Evolutionary conservation across 2,329 filamentous ascomycete species (phyloP).

Genomic region (Monilinia fructigena): DNA sequence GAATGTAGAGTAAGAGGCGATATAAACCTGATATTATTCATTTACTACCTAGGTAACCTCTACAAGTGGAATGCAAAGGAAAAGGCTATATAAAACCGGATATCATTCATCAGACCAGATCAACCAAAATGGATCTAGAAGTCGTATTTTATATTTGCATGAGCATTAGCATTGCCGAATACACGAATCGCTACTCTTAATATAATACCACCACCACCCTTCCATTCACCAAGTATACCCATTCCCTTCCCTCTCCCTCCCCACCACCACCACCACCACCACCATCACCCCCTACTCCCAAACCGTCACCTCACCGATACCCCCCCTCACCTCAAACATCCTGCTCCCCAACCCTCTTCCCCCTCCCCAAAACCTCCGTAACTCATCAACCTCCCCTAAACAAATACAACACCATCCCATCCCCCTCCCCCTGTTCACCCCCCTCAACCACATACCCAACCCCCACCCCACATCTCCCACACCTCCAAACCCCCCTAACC

Average conservation of each 20-base stretch:
- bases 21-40: too few relatives aligned
- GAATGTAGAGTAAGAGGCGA: too few relatives aligned
- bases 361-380: conserved; percentile 51
- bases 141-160: too few relatives aligned
- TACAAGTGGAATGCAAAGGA: too few relatives aligned
- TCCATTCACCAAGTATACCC: too few relatives aligned
- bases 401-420: not conserved
- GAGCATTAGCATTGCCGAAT: too few relatives aligned
- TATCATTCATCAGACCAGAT: too few relatives aligned
- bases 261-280: conserved; percentile 21
- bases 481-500: not conserved
- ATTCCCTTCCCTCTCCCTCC: not conserved
- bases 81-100: too few relatives aligned
- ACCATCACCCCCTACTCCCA: conserved; percentile 24
- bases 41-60: too few relatives aligned
- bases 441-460: conserved; percentile 8
- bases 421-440: not conserved
- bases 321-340: conserved; percentile 48
- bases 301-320: conserved; percentile 18
- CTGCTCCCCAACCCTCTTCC: conserved; percentile 60
- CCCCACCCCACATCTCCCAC: conserved; percentile 1
- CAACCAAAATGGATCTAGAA: too few relatives aligned
- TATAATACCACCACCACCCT: too few relatives aligned
- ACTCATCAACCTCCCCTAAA: not conserved
- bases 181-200: too few relatives aligned